Evolutionary conservation across 805 yeast species (phyloP).

Genomic region (Torulaspora indica): DNA sequence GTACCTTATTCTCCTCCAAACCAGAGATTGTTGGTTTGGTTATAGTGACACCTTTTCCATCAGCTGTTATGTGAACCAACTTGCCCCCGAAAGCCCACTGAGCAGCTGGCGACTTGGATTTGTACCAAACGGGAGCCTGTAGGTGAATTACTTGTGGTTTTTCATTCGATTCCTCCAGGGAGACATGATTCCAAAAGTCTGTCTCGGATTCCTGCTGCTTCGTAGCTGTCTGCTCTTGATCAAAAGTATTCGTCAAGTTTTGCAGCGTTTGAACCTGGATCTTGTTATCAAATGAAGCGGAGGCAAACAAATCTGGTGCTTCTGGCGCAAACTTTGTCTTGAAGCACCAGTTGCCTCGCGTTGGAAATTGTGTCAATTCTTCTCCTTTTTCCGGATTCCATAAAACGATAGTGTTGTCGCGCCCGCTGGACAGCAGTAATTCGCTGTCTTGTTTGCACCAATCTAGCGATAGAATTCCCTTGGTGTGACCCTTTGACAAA

Average conservation of each 20-base stretch:
- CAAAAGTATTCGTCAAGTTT: conserved; percentile 42
- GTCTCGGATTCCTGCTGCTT: conserved; percentile 46
- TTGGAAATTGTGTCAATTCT: conserved; percentile 80
- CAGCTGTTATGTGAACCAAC: conserved; percentile 52
- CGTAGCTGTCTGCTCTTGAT: conserved; percentile 29
- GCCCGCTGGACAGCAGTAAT: conserved; percentile 82
- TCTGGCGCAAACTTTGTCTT: conserved; percentile 81
- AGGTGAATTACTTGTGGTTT: conserved; percentile 58
- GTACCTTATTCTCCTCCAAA: conserved; percentile 36
- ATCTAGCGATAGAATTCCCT: conserved; percentile 85
- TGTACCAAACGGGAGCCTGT: conserved; percentile 90
- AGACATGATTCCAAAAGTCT: conserved; percentile 81
- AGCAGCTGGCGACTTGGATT: conserved; percentile 62
- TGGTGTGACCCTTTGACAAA: conserved; percentile 65
- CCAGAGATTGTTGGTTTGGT: conserved; percentile 40
- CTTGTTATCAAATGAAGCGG: conserved; percentile 83
- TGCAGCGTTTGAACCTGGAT: conserved; percentile 80
- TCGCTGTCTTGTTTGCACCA: conserved; percentile 86
- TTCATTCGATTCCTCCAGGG: conserved; percentile 62
- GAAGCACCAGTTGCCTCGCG: conserved; percentile 91
- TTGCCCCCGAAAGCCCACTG: conserved; percentile 92
- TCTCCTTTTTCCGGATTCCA: conserved; percentile 85
- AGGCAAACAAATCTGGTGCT: conserved; percentile 84
- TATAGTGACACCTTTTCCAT: conserved; percentile 39
- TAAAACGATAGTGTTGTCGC: conserved; percentile 77